Base-by-base conservation (phyloP, 805 yeast species). In the Wickerhamiella azymoides region DNA sequence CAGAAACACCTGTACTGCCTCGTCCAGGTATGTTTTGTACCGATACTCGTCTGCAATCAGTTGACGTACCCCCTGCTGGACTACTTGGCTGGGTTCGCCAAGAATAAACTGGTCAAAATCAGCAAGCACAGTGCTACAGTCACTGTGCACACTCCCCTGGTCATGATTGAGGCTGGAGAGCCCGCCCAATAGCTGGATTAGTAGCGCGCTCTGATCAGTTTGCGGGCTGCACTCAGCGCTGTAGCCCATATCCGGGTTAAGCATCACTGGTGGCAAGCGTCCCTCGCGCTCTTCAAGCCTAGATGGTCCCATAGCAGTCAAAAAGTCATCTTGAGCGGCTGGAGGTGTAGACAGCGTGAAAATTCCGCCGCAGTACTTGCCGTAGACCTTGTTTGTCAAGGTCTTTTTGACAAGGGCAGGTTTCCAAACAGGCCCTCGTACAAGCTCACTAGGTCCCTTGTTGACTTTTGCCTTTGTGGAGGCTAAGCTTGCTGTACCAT, bases 321-420 rank as follows among this genome's bases (percentile, higher is more conserved):
- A 26, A 9, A 42, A 32, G 17, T 36, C 49, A 8, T 35, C 37
- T n/a, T 11, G 26, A 2, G 11, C 24, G 2, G 19, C n/a, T 2
- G 42, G 33, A 2, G 50, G 48, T 1, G 35, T 13, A 1, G 44
- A 18, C 21, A 50, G 24, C 3, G 50, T 45, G 28, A 41, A 50
- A 11, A 50, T 42, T 3, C 52, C 52, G 3, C 52, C 52, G 25
- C 52, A 47, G 18, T 39, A 48, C 14, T 9, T 32, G n/a, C 51
- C 51, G 11, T 35, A 16, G 4, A 21, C 26, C 18, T 25, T 14
- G 36, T 36, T 36, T 4, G 30, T 10, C 17, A n/a, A 10, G 24
- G 24, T 11, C 18, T 33, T 24, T n/a, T 14, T 33, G 10, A 37
- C 25, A 18, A 25, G 17, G 5, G 43, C 46, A 1, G 47, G 42